Evolutionary conservation across 768 basidiomycete species (phyloP), one percentile per base, ranked within the genome.

Genomic region (Termitomyces sp.): DNA sequence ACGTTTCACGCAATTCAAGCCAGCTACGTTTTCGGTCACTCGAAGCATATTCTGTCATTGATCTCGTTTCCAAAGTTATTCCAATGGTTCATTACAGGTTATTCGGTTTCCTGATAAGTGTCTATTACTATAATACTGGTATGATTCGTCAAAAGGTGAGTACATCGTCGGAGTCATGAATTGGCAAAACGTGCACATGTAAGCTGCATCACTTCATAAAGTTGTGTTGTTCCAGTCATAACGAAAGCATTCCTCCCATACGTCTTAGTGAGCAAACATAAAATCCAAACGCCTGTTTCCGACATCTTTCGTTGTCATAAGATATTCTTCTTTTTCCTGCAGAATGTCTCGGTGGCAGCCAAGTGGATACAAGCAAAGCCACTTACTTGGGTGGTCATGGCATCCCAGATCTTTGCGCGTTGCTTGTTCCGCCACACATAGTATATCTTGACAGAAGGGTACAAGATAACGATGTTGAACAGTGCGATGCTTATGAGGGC

Each of bases 211-310:
- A 33, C 11, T 48, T 33, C 3, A 19, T 33, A 8, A n/a, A 14
- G 6, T 17, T 9, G 17, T 11, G 45, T 31, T 17, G 30, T 49
- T 21, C 6, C 35, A 50, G 17, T 23, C 5, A 11, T 23, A 8
- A 17, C 10, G 15, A 37, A 23, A 23, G 3, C 41, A 43, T 23
- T 23, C 5, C 42, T 38, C 21, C 5, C 35, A 33, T 31, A 19
- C 46, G 19, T 14, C 38, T 55, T 30, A 62, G 67, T 85, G 79
- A 3, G 80, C 81, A 59, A 86, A 86, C 35, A 81, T 71, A 65
- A 85, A 86, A 64, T 86, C 83, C 31, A 86, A 73, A n/a, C 82
- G 74, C 57, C 78, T 73, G 57, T 84, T 86, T 35, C 85, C 84
- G 23, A 76, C 62, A 60, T 88, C 84, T 21, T 66, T 79, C 10